A percentile compares a stretch with the other conserved stretches of the same genome.
Evolutionary conservation across 768 basidiomycete genomes (phyloP).

Genomic region (Agaricus bisporus): DNA sequence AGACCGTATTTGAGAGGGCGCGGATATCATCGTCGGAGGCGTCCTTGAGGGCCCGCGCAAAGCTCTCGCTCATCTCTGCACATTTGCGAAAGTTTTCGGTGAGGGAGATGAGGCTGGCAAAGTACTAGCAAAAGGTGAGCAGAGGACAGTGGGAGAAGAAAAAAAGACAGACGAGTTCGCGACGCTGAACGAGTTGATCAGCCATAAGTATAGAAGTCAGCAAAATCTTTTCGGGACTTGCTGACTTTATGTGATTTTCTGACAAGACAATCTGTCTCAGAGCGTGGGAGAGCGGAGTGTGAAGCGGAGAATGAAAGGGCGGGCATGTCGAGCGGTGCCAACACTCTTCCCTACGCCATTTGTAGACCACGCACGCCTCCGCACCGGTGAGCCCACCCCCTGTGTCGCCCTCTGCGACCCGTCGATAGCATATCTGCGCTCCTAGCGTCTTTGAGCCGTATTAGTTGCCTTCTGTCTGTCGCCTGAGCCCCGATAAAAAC

Average conservation of each 20-base stretch:
- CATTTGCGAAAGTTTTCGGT: conserved; percentile 61
- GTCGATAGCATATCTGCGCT: conserved; percentile 17
- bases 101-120: conserved; percentile 45
- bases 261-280: conserved; percentile 24
- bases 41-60: conserved; percentile 40
- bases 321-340: conserved; percentile 13
- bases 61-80: conserved; percentile 54
- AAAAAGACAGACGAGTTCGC: conserved; percentile 26
- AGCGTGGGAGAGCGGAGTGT: conserved; percentile 33
- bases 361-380: conserved; percentile 22
- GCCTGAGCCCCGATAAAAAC: conserved; percentile 26
- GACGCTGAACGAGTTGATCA: conserved; percentile 25
- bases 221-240: neutral
- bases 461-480: conserved; percentile 21
- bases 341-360: conserved; percentile 14
- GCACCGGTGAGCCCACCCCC: conserved; percentile 17
- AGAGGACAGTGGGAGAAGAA: neutral
- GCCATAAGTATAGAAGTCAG: conserved; percentile 16
- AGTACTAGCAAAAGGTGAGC: conserved; percentile 38
- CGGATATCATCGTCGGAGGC: conserved; percentile 11
- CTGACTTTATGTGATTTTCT: conserved; percentile 13
- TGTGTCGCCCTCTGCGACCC: conserved; percentile 20
- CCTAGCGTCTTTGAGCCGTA: conserved; percentile 23
- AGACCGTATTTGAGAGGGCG: neutral
- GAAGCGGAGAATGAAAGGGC: conserved; percentile 24